Percentiles rank a stretch among this genome's conserved stretches.
Evolutionary conservation across 352 stramenopile genomes (phyloP).

Genomic region (Pythium myriotylum): DNA sequence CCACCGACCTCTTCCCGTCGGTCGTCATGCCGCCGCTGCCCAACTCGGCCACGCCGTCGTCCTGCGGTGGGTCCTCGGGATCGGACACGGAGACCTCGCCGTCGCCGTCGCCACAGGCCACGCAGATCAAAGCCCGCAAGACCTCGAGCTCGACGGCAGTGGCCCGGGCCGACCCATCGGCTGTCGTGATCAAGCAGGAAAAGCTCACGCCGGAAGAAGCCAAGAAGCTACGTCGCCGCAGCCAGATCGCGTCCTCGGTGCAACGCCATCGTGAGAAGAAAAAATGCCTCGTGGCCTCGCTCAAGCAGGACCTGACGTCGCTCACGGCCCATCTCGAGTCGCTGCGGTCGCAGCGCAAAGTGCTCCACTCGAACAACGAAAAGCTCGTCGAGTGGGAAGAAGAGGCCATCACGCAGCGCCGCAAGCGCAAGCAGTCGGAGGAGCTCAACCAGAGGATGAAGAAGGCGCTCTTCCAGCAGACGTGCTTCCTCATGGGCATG

Average conservation of each 20-base stretch:
- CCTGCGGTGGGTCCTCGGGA: neutral
- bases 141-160: constrained; percentile 6
- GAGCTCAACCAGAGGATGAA: constrained; percentile 59
- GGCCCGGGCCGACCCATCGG: too few species aligned
- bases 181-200: constrained; percentile 20
- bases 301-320: constrained; percentile 47
- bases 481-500: constrained; percentile 57
- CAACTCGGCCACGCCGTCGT: neutral
- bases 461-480: constrained; percentile 74
- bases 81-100: constrained; percentile 7
- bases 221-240: constrained; percentile 59
- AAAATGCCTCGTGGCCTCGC: constrained; percentile 44
- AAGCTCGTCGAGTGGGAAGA: constrained; percentile 61
- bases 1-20: constrained; percentile 21
- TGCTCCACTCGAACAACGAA: constrained; percentile 43
- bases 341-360: constrained; percentile 47
- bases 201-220: constrained; percentile 47
- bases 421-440: constrained; percentile 61
- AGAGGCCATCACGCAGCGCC: constrained; percentile 57
- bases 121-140: constrained; percentile 10
- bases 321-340: constrained; percentile 45
- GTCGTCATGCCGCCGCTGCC: neutral
- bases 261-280: constrained; percentile 75
- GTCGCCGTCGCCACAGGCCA: constrained; percentile 3
- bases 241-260: constrained; percentile 67